Percentiles rank a stretch among this genome's conserved stretches.
These are phyloP conservation scores for Yarrowia divulgata DNA, from an alignment of 805 yeast species.

Conservation along the genomic window DNA sequence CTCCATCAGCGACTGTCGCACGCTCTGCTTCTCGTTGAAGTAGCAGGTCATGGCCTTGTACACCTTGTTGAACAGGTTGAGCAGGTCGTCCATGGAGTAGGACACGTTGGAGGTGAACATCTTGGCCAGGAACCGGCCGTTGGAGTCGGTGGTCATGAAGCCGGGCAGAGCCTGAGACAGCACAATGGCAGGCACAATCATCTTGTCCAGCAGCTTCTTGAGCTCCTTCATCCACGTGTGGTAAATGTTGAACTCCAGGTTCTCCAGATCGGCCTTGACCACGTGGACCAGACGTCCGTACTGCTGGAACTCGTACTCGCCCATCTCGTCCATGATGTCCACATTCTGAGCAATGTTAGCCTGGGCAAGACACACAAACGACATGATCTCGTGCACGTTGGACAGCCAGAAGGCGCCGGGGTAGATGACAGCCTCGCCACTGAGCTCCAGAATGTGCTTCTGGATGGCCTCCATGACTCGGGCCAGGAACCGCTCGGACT, in stretches of 20 bases:
- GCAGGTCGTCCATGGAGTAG: conserved; percentile 92
- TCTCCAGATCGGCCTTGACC: conserved; percentile 92
- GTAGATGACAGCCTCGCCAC: conserved; percentile 85
- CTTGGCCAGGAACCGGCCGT: conserved; percentile 80
- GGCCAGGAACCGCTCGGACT: conserved; percentile 89
- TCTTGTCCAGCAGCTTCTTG: conserved; percentile 87
- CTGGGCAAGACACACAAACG: conserved; percentile 94
- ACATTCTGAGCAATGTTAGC: conserved; percentile 88
- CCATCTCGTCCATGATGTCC: conserved; percentile 79
- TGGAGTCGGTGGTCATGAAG: conserved; percentile 79
- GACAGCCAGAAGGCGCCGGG: conserved; percentile 98
- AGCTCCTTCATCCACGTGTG: conserved; percentile 97
- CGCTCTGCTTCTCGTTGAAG: conserved; percentile 82
- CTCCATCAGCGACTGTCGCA: conserved; percentile 83
- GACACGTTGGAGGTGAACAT: conserved; percentile 71
- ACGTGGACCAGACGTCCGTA: conserved; percentile 87
- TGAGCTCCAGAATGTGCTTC: conserved; percentile 75
- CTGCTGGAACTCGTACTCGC: conserved; percentile 87
- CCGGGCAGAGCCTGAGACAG: conserved; percentile 96
- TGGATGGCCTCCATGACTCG: conserved; percentile 88
- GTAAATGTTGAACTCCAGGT: conserved; percentile 89
- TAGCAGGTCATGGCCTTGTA: conserved; percentile 93
- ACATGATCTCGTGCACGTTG: conserved; percentile 91
- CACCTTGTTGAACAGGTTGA: conserved; percentile 86
- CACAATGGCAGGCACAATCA: conserved; percentile 93